Evolutionary conservation across 192 early-diverging fungal species (phyloP).

Genomic region (Lobosporangium transversale): DNA sequence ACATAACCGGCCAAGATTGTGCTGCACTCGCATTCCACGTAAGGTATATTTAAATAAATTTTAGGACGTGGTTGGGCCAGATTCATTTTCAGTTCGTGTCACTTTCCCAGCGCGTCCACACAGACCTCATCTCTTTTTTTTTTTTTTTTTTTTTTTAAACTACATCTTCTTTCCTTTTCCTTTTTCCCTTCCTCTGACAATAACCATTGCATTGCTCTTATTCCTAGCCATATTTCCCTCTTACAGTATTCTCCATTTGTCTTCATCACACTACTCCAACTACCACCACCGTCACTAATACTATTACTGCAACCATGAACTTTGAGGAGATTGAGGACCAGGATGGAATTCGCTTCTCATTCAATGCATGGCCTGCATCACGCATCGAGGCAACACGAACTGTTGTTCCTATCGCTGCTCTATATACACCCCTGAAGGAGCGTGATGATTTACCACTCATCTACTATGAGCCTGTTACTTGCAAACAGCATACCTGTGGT

Average conservation of each 20-base stretch:
- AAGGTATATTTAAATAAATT: too few relatives aligned
- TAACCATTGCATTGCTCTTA: not conserved
- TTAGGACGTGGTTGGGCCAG: not conserved
- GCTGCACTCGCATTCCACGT: too few relatives aligned
- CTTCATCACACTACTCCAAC: not conserved
- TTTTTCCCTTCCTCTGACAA: not conserved
- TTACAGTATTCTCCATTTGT: not conserved
- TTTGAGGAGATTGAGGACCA: conserved; percentile 92
- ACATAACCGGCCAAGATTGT: too few relatives aligned
- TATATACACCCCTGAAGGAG: conserved; percentile 97
- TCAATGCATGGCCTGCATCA: conserved; percentile 97
- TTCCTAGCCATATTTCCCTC: not conserved
- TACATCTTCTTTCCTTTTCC: not conserved
- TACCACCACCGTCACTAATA: too few relatives aligned
- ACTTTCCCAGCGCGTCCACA: not conserved
- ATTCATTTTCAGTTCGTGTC: not conserved
- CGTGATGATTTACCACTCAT: conserved; percentile 85
- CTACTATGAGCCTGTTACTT: conserved; percentile 97
- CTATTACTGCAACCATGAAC: conserved; percentile 69
- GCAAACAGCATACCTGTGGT: conserved; percentile 89
- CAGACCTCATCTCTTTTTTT: not conserved
- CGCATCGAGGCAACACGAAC: conserved; percentile 93
- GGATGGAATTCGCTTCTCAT: conserved; percentile 95
- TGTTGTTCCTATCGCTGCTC: conserved; percentile 91
- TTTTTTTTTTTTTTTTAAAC: not conserved